Percentiles rank a stretch among this genome's conserved stretches.
These are phyloP conservation scores for Aspergillus egyptiacus DNA, from an alignment of 495 filamentous ascomycete species.

Conservation along the genomic window DNA sequence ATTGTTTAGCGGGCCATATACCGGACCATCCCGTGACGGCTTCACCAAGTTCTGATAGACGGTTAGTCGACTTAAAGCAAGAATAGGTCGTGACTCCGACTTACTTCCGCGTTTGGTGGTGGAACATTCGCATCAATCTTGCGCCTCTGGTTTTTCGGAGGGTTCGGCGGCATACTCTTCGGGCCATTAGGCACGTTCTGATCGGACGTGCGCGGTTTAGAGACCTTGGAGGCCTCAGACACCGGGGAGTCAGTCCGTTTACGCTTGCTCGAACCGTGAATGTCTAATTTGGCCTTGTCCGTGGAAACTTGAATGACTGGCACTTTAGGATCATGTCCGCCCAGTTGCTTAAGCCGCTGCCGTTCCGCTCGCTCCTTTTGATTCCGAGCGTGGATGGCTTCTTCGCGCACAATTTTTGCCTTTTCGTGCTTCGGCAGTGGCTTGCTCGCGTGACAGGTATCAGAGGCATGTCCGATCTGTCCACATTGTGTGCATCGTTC, in stretches of 20 bases:
- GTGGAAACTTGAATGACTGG: conserved; percentile 37
- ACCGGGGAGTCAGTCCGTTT: conserved; percentile 35
- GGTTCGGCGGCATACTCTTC: conserved; percentile 16
- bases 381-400: conserved; percentile 26
- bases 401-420: conserved; percentile 26
- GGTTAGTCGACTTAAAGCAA: neutral
- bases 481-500: conserved; percentile 46
- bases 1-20: conserved; percentile 19
- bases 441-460: conserved; percentile 29
- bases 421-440: conserved; percentile 34
- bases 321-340: conserved; percentile 42
- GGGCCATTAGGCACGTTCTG: conserved; percentile 19
- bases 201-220: conserved; percentile 23
- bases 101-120: conserved; percentile 27
- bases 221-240: conserved; percentile 23
- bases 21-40: conserved; percentile 35
- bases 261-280: conserved; percentile 33
- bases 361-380: conserved; percentile 33
- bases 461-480: conserved; percentile 35
- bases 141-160: conserved; percentile 21
- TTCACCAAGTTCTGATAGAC: conserved; percentile 31
- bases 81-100: conserved; percentile 9
- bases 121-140: conserved; percentile 24
- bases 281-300: conserved; percentile 8
- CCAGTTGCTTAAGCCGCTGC: conserved; percentile 38